Conservation (phyloP, 2,329 filamentous ascomycete species). For the Aspergillus glaucus region DNA sequence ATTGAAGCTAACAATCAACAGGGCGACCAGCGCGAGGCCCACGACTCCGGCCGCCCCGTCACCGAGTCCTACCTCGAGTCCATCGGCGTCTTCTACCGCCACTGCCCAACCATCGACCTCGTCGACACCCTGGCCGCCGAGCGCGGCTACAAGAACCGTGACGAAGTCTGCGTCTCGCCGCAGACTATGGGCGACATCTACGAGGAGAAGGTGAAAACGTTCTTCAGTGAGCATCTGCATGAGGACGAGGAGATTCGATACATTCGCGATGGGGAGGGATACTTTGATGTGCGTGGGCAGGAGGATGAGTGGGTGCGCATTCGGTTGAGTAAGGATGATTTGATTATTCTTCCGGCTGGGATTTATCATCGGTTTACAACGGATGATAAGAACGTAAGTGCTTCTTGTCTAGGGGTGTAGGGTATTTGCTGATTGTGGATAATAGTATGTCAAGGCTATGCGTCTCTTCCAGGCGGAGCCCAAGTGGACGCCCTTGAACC, state of each 20-base stretch:
- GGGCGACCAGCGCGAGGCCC: constrained; percentile 89
- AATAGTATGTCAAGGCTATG: constrained; percentile 89
- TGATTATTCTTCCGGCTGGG: constrained; percentile 88
- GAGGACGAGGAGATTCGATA: constrained; percentile 99
- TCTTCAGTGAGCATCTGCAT: constrained; percentile 93
- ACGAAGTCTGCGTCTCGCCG: constrained; percentile 85
- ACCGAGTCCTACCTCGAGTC: constrained; percentile 58
- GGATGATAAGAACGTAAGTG: constrained; percentile 75
- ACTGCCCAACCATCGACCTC: constrained; percentile 55
- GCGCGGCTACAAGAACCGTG: constrained; percentile 87
- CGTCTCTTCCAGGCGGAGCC: constrained; percentile 96
- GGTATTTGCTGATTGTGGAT: constrained; percentile 4
- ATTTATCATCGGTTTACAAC: constrained; percentile 98
- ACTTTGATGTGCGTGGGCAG: constrained; percentile 82
- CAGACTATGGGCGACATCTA: constrained; percentile 78
- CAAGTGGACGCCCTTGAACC: constrained; percentile 93
- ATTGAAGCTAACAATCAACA: constrained; percentile 33
- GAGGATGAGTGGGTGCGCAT: constrained; percentile 88
- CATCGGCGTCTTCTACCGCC: constrained; percentile 75
- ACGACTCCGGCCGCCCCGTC: constrained; percentile 74
- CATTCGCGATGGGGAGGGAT: constrained; percentile 79
- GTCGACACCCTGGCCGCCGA: constrained; percentile 69
- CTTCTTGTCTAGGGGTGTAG: no score
- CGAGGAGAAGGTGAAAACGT: constrained; percentile 86
- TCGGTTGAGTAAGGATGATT: constrained; percentile 72